Percentiles rank a stretch among this genome's conserved stretches.
phyloP scores from a whole-genome alignment of 2,329 filamentous ascomycete genomes.

The Penicillium janthinellum region DNA sequence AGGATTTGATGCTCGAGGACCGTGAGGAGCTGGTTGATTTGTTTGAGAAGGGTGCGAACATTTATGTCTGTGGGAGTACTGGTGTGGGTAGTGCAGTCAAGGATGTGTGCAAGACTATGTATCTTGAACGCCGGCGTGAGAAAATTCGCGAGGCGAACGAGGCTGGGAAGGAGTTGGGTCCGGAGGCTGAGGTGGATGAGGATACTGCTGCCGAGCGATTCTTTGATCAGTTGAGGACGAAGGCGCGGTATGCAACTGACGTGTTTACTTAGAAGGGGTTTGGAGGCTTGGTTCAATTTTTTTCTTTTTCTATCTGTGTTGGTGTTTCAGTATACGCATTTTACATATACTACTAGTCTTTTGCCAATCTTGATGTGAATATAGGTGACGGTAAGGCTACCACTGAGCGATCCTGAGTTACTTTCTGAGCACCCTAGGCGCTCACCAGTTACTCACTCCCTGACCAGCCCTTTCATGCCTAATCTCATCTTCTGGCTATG shows the following conservation, averaged over 20 bases:
- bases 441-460: no score
- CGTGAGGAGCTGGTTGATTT: constrained; percentile 48
- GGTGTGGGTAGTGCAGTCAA: constrained; percentile 54
- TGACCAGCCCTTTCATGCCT: no score
- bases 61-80: constrained; percentile 67
- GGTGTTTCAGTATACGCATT: no score
- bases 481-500: no score
- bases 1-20: constrained; percentile 55
- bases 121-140: constrained; percentile 29
- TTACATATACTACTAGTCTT: no score
- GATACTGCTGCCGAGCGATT: constrained; percentile 33
- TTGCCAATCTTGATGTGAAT: no score
- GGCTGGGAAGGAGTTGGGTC: constrained; percentile 38
- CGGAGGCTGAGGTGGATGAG: constrained; percentile 25
- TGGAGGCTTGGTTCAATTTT: not conserved
- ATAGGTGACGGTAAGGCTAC: no score
- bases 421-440: no score
- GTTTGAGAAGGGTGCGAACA: constrained; percentile 54
- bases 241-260: constrained; percentile 62
- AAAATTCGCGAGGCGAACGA: constrained; percentile 40
- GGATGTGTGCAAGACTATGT: constrained; percentile 41
- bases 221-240: constrained; percentile 38
- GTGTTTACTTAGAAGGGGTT: constrained; percentile 50
- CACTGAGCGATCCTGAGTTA: no score
- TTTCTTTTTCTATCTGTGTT: not conserved